Evolutionary conservation across 257 asterid species (phyloP).

Genomic region (Cinchona pubescens): DNA sequence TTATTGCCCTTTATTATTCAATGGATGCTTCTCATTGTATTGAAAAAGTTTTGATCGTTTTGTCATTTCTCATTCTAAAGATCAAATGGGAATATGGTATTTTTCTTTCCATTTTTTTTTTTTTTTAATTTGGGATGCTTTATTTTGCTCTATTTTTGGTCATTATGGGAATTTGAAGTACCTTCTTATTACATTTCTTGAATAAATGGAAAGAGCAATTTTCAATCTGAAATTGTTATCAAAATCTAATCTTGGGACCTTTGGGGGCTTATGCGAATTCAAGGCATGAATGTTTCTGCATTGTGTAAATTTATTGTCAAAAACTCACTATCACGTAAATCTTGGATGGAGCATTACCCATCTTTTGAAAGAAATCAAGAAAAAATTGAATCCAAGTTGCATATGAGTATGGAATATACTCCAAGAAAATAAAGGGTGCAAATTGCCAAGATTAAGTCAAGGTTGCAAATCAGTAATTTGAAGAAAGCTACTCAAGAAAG

Average conservation of each 20-base stretch:
- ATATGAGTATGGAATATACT: not conserved
- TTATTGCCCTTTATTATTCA: not conserved
- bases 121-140: not conserved
- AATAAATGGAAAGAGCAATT: not conserved
- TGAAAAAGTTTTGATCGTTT: not conserved
- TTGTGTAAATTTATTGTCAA: not conserved
- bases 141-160: not conserved
- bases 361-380: not conserved
- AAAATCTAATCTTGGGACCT: not conserved
- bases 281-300: not conserved
- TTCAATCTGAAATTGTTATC: not conserved
- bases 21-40: not conserved
- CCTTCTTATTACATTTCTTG: not conserved
- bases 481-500: not conserved
- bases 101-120: not conserved
- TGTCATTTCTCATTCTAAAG: slow-evolving; percentile 10
- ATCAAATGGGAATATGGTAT: slow-evolving; percentile 1
- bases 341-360: not conserved
- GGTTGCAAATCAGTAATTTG: too few species aligned
- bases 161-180: not conserved
- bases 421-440: not conserved
- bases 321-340: not conserved
- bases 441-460: not conserved
- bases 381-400: not conserved
- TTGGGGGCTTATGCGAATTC: not conserved